phyloP scores from a whole-genome alignment of 257 asterid genomes.

The Nicotiana obtusifolia region DNA sequence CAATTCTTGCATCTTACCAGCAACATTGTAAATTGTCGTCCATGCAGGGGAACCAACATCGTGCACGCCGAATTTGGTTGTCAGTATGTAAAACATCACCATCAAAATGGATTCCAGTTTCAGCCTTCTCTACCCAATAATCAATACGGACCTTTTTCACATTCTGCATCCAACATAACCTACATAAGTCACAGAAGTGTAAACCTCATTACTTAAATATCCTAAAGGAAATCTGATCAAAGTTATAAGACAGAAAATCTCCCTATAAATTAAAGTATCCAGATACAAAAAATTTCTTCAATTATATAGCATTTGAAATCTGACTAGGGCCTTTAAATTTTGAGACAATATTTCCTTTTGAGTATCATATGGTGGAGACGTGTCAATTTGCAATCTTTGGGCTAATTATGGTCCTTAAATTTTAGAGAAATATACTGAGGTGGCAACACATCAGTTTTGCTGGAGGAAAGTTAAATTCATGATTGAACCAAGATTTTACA shows the following conservation, averaged over 20 bases:
- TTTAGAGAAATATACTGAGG: neutral
- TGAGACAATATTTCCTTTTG: neutral
- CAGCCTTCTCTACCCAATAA: slow-evolving; percentile 98
- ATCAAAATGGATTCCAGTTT: slow-evolving; percentile 86
- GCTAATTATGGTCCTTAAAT: neutral
- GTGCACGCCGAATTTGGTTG: slow-evolving; percentile 95
- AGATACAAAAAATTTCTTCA: neutral
- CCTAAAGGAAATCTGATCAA: slow-evolving; percentile 17
- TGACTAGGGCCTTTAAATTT: neutral
- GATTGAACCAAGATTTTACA: neutral
- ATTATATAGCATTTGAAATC: neutral
- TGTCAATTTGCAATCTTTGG: neutral
- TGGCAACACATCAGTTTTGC: neutral
- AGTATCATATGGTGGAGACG: neutral
- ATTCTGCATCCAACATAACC: slow-evolving; percentile 69
- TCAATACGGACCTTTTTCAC: slow-evolving; percentile 72
- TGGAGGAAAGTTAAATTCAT: neutral
- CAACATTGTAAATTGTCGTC: slow-evolving; percentile 88
- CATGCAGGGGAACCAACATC: slow-evolving; percentile 99
- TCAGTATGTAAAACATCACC: slow-evolving; percentile 76
- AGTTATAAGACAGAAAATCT: slow-evolving; percentile 3
- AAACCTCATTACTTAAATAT: slow-evolving; percentile 29
- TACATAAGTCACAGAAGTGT: slow-evolving; percentile 39
- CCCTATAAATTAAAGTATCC: neutral
- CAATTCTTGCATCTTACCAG: slow-evolving; percentile 43